These are phyloP conservation scores for Xylariaceae sp. DNA, from an alignment of 2,329 filamentous ascomycete genomes.

Conservation along the genomic window DNA sequence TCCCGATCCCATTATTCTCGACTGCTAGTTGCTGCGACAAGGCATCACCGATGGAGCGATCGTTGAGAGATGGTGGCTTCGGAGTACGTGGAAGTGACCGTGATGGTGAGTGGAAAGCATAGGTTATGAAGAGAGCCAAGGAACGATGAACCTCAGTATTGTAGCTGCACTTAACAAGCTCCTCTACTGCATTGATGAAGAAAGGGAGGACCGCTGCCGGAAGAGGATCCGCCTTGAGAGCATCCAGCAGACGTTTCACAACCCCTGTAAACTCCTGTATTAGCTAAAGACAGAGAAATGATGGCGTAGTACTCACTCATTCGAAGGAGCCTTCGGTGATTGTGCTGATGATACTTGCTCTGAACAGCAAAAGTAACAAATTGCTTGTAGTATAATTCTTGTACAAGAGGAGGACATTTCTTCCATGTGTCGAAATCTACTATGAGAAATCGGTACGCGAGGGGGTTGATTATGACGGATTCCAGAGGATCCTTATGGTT, in stretches of 20 bases:
- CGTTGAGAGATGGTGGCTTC: conserved; percentile 38
- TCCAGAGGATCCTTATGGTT: conserved; percentile 73
- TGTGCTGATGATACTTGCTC: conserved; percentile 91
- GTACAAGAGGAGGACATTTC: conserved; percentile 68
- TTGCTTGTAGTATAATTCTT: conserved; percentile 88
- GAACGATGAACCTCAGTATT: conserved; percentile 82
- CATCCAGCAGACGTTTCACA: conserved; percentile 84
- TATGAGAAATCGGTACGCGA: conserved; percentile 87
- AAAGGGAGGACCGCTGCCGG: conserved; percentile 66
- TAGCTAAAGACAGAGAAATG: conserved; percentile 10
- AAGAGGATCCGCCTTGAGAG: conserved; percentile 80
- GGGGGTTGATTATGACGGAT: conserved; percentile 91
- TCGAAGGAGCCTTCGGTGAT: conserved; percentile 76
- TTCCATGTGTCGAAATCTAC: conserved; percentile 95
- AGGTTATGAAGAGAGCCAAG: conserved; percentile 88
- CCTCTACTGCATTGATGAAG: conserved; percentile 75
- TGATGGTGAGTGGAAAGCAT: conserved; percentile 67
- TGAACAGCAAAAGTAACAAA: conserved; percentile 84
- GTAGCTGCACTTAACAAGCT: conserved; percentile 74
- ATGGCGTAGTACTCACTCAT: conserved; percentile 66
- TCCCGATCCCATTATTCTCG: conserved; percentile 33
- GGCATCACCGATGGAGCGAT: conserved; percentile 40
- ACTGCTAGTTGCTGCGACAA: conserved; percentile 36
- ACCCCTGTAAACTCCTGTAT: too few species aligned
- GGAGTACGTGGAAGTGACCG: conserved; percentile 50